Evolutionary conservation across 805 yeast species (phyloP), one percentile per base, ranked within the genome.

Genomic region (Danielia oregonensis): DNA sequence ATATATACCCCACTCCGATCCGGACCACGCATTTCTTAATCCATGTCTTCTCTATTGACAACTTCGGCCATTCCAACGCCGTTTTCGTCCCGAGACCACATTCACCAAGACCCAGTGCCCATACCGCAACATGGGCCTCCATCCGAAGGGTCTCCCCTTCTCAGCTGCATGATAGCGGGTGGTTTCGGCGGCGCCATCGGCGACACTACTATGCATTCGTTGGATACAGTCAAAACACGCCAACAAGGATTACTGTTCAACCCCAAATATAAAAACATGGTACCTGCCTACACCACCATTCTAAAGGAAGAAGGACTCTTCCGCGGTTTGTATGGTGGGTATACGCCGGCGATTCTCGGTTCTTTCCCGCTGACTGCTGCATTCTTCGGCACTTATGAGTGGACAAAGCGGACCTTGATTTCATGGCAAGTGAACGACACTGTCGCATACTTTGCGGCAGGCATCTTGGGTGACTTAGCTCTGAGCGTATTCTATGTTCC

Each of bases 101-200:
- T 16, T 6, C 37, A 30, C 24, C n/a, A 25, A 11, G 37, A 33
- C 12, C 21, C 32, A 7, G 22, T 19, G 22, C 22, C 22, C 9
- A 19, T 19, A 7, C 9, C 22, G 22, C 22, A 6, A 19, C 9
- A 13, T 16, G 26, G 26, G 2, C 5, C 17, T 19, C 11, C 21
- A 10, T n/a, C 22, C 12, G 19, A 6, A 4, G 14, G 10, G 17
- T 65, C 78, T 0, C 73, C 83, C 5, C 58, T 82, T 16, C 29
- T 73, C 42, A 70, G 74, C 51, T 77, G 87, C 53, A 69, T 87
- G 69, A 36, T 88, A 25, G 96, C 97, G 0, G 98, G 98, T 26
- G 97, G 95, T 0, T 61, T 91, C 31, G 98, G 98, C 6, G 98
- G 97, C 1, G 80, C 86, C 35, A 76, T 89, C 24, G 97, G 97